phyloP scores from a whole-genome alignment of 2,329 filamentous ascomycete species.

The Penicillium freii region DNA sequence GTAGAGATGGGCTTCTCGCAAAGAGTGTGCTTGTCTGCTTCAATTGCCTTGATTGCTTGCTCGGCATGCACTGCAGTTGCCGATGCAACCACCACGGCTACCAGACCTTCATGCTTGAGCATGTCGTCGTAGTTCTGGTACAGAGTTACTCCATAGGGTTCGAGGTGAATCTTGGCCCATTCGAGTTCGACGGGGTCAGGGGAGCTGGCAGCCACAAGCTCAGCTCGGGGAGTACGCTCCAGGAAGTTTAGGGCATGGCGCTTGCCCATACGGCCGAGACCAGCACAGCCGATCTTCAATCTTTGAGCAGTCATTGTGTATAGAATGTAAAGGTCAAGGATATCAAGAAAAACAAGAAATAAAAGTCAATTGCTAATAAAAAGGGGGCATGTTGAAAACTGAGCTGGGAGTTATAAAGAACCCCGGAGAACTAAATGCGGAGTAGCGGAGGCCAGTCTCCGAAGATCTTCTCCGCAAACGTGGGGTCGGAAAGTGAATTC shows the following conservation, averaged over 20 bases:
- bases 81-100: slow-evolving; percentile 57
- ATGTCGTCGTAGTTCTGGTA: slow-evolving; percentile 58
- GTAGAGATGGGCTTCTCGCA: slow-evolving; percentile 58
- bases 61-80: slow-evolving; percentile 58
- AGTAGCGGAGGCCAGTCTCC: slow-evolving; percentile 17
- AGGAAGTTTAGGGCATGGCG: slow-evolving; percentile 52
- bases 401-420: background rate
- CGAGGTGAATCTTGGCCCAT: slow-evolving; percentile 53
- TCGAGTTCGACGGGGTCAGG: slow-evolving; percentile 47
- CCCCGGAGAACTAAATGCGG: slow-evolving; percentile 6
- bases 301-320: slow-evolving; percentile 29
- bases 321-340: background rate
- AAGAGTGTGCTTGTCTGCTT: slow-evolving; percentile 55
- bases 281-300: slow-evolving; percentile 49
- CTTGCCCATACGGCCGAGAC: slow-evolving; percentile 53
- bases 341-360: background rate
- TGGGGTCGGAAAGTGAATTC: slow-evolving; percentile 24
- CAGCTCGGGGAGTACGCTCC: slow-evolving; percentile 48
- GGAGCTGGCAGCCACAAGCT: slow-evolving; percentile 51
- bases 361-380: background rate
- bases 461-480: slow-evolving; percentile 11
- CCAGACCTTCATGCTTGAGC: slow-evolving; percentile 54
- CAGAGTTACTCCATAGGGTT: slow-evolving; percentile 52
- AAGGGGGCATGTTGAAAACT: background rate
- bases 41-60: slow-evolving; percentile 57